Percentiles rank a stretch among this genome's conserved stretches.
Conservation (phyloP, 2,329 filamentous ascomycete species). For the Phyllosticta citriasiana region DNA sequence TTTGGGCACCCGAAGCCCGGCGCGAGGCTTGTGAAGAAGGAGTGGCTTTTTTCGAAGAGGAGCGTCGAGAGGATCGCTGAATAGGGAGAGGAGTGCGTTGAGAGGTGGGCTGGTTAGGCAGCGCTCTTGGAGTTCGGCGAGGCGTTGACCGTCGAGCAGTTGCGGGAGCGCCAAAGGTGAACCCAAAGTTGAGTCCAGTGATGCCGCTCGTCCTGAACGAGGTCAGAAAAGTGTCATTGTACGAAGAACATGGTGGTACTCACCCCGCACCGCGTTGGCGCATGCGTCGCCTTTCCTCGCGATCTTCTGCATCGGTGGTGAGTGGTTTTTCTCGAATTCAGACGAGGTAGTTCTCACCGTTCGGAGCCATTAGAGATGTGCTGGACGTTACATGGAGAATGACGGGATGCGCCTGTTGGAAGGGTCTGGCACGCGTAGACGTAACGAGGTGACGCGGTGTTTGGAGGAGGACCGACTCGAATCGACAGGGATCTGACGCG, state of each 20-base stretch:
- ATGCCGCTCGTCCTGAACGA: slow-evolving; percentile 36
- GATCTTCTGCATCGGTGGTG: slow-evolving; percentile 33
- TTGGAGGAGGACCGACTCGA: not conserved
- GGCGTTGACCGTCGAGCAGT: slow-evolving; percentile 17
- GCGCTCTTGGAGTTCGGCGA: slow-evolving; percentile 14
- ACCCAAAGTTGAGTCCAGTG: slow-evolving; percentile 41
- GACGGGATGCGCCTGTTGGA: not conserved
- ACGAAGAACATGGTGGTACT: slow-evolving; percentile 15
- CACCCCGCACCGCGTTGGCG: slow-evolving; percentile 49
- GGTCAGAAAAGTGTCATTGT: not conserved
- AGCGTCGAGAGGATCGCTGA: slow-evolving; percentile 2
- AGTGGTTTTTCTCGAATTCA: not conserved
- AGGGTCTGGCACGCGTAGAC: not conserved
- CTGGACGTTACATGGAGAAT: not conserved
- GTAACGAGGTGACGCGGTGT: slow-evolving; percentile 8
- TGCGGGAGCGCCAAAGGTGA: slow-evolving; percentile 34
- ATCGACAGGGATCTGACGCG: not conserved
- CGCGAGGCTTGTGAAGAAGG: slow-evolving; percentile 9
- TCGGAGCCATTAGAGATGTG: slow-evolving; percentile 1
- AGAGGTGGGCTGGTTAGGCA: slow-evolving; percentile 20
- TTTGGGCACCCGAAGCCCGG: not conserved
- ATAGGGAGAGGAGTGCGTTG: slow-evolving; percentile 1
- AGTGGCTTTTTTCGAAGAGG: slow-evolving; percentile 8
- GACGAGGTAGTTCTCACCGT: not conserved
- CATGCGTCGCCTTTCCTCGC: slow-evolving; percentile 46